Conservation (phyloP, 2,329 filamentous ascomycete species). For the Sporothrix inflata region DNA sequence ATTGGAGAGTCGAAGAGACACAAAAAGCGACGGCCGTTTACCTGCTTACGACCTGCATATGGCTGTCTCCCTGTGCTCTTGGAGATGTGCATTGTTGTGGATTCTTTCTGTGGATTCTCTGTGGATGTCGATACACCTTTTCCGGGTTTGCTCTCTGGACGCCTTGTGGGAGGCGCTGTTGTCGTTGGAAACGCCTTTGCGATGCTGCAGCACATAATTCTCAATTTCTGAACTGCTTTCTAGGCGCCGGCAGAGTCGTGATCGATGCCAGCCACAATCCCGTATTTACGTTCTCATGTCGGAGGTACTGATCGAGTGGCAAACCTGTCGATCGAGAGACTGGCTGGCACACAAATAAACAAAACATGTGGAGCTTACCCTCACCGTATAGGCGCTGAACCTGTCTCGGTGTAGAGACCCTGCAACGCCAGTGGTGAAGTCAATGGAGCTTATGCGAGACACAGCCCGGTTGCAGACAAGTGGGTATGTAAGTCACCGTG, state of each 20-base stretch:
- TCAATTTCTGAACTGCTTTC: neutral
- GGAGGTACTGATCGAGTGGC: neutral
- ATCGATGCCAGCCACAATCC: neutral
- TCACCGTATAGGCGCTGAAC: neutral
- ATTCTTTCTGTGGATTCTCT: neutral
- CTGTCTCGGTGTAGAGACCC: conserved; percentile 10
- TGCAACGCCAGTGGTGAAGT: neutral
- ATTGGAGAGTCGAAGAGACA: neutral
- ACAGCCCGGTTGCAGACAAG: neutral
- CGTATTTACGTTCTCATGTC: conserved; percentile 22
- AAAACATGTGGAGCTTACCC: neutral
- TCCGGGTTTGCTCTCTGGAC: neutral
- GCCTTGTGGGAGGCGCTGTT: neutral
- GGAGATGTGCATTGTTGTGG: neutral
- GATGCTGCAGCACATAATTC: neutral
- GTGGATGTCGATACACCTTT: neutral
- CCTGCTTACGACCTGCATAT: neutral
- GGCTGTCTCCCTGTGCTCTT: neutral
- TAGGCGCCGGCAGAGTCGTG: neutral
- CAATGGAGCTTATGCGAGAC: conserved; percentile 7
- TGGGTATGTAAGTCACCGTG: neutral
- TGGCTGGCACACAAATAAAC: neutral
- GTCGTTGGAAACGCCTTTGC: neutral
- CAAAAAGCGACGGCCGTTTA: conserved; percentile 4
- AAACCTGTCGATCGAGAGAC: neutral